Evolutionary conservation across 495 filamentous ascomycete species (phyloP).

Genomic region (Opeltia flavorubescens): DNA sequence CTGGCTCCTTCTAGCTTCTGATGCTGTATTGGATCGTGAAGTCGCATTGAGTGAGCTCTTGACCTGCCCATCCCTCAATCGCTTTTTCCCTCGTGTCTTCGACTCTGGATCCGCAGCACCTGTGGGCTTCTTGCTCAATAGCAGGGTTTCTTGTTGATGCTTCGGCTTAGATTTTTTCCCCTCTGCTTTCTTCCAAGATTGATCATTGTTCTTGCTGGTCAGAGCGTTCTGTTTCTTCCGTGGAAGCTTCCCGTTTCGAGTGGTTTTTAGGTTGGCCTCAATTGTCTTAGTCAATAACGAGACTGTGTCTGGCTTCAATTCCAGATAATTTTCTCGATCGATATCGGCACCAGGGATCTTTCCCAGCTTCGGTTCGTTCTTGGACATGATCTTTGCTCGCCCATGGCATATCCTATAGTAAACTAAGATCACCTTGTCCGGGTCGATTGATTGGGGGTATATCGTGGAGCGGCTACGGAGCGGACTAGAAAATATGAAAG

Average conservation of each 20-base stretch:
- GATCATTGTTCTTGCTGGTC: background rate
- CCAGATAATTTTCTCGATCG: too few species aligned
- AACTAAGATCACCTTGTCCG: too few species aligned
- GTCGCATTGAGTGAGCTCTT: slow-evolving; percentile 1
- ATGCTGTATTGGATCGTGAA: background rate
- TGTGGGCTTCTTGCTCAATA: background rate
- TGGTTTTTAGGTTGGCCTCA: slow-evolving; percentile 4
- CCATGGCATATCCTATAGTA: too few species aligned
- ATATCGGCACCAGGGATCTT: background rate
- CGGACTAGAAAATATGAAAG: too few species aligned
- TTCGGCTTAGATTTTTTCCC: background rate
- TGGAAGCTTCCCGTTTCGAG: background rate
- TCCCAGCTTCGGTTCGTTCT: background rate
- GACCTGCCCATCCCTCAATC: slow-evolving; percentile 11
- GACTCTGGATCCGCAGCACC: background rate
- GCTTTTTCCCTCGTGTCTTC: slow-evolving; percentile 11
- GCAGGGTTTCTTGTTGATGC: background rate
- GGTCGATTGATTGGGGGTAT: too few species aligned
- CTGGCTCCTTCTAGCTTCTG: background rate
- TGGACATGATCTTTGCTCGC: background rate
- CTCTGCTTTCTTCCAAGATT: background rate
- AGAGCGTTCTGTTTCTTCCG: background rate
- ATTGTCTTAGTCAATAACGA: slow-evolving; percentile 11
- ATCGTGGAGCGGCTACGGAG: too few species aligned
- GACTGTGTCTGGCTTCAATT: slow-evolving; percentile 7